Conservation (phyloP, 805 yeast species). For the Candida qinlingensis region DNA sequence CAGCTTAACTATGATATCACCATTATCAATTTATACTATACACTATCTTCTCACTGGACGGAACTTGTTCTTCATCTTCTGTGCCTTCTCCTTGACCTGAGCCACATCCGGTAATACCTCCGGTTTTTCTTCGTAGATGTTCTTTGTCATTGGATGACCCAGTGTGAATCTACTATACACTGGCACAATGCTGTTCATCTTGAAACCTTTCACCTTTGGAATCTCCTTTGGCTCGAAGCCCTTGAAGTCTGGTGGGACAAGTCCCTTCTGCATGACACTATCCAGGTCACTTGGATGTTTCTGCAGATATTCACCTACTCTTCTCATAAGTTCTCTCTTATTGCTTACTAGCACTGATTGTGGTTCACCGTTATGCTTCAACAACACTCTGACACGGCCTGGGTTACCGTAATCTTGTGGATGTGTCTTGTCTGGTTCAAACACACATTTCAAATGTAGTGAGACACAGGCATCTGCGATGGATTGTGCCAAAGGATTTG, state of each 20-base stretch:
- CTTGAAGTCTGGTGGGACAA: slow-evolving; percentile 59
- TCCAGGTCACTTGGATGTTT: slow-evolving; percentile 61
- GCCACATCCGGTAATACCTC: slow-evolving; percentile 23
- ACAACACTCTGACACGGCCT: slow-evolving; percentile 81
- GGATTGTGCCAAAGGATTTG: slow-evolving; percentile 81
- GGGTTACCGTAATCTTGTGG: slow-evolving; percentile 98
- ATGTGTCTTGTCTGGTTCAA: slow-evolving; percentile 81
- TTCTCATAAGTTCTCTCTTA: slow-evolving; percentile 62
- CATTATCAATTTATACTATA: neutral
- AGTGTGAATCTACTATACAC: slow-evolving; percentile 72
- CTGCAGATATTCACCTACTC: slow-evolving; percentile 56
- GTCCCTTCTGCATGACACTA: slow-evolving; percentile 54
- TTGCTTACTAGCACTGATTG: slow-evolving; percentile 33
- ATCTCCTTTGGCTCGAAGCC: slow-evolving; percentile 51
- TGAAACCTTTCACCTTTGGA: slow-evolving; percentile 82
- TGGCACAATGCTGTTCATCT: slow-evolving; percentile 86
- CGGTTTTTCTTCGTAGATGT: slow-evolving; percentile 51
- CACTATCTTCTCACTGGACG: slow-evolving; percentile 53
- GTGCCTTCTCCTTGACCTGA: slow-evolving; percentile 35
- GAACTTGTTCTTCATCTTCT: slow-evolving; percentile 46
- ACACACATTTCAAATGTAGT: slow-evolving; percentile 34
- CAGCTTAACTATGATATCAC: too few relatives aligned
- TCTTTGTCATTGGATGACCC: slow-evolving; percentile 78
- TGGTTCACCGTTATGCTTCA: slow-evolving; percentile 47
- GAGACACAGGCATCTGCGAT: slow-evolving; percentile 64